Conservation (phyloP, 441 rosid species). For the Populus hybrid region DNA sequence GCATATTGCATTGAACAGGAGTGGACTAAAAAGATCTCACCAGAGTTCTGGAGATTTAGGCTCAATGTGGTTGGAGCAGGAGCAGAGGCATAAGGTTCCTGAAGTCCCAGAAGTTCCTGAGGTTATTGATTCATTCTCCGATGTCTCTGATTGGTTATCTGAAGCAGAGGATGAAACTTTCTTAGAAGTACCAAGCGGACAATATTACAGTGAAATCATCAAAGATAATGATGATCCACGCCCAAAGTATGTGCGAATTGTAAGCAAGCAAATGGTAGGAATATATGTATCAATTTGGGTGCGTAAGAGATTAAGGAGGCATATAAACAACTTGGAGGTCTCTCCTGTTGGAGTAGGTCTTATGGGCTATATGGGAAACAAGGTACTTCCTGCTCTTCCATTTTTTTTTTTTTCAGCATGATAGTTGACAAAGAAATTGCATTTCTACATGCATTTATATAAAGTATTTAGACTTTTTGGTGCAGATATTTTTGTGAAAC, state of each 20-base stretch:
- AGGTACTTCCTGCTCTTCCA: constrained; percentile 49
- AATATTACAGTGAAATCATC: constrained; percentile 13
- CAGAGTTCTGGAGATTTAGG: constrained; percentile 60
- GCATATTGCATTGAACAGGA: constrained; percentile 32
- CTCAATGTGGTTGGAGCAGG: constrained; percentile 40
- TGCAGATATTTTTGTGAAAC: background rate
- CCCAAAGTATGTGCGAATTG: constrained; percentile 68
- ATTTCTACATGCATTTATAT: background rate
- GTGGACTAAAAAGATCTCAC: constrained; percentile 59
- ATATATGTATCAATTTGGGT: constrained; percentile 94
- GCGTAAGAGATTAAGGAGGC: constrained; percentile 75
- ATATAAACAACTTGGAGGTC: constrained; percentile 82
- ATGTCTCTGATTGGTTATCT: constrained; percentile 33
- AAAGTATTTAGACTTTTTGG: background rate
- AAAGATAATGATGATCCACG: constrained; percentile 24
- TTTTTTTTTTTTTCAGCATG: background rate
- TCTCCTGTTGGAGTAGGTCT: constrained; percentile 97
- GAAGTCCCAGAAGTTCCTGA: constrained; percentile 23
- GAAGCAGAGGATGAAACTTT: constrained; percentile 51
- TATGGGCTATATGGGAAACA: constrained; percentile 99
- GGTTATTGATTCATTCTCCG: constrained; percentile 35
- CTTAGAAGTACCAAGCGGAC: constrained; percentile 31
- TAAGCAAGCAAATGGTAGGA: constrained; percentile 99
- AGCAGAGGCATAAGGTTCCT: constrained; percentile 35
- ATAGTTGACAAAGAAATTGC: constrained; percentile 9